Evolutionary conservation across 2,329 filamentous ascomycete species (phyloP), one percentile per base, ranked within the genome.

Genomic region (Ophiostoma triangulosporum): DNA sequence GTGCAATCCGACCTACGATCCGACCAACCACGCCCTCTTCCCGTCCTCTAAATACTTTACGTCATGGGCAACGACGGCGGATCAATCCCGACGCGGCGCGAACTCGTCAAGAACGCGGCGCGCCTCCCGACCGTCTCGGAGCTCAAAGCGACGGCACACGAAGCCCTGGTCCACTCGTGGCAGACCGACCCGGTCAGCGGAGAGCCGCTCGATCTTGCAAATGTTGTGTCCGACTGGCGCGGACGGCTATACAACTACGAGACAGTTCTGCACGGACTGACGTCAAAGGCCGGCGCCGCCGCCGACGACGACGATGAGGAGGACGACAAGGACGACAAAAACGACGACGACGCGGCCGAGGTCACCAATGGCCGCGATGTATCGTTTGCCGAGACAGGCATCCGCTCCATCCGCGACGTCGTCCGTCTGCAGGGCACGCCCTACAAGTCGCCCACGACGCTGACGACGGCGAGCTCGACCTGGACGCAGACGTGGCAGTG

Each of bases 41-140:
- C 20, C 14, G 2, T 40, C 8, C 4, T 20, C 36, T 8, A 40
- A 24, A 7, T 12, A 46, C 26, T 29, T 3, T 29, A 20, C 29
- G 33, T 51, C 62, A 96, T 98, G 93, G 93, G 93, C 66, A 98
- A 98, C 71, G 93, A 98, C 67, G 93, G 93, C 61, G 93, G 93
- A 66, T 91, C 88, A 61, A 98, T 98, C 61, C 93, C 93, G 5
- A 97, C 86, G 58, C 87, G 94, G 31, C 86, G 89, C 64, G 94
- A 98, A 69, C 86, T 98, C 46, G 93, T 98, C 67, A 95, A 95
- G 70, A 85, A 91, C 68, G 88, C 90, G 27, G 88, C 90, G 40
- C 86, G 88, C 62, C 78, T 82, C 51, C 86, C 86, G 22, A 94
- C 86, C 32, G 78, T 88, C 27, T 83, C 87, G 48, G 86, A 97